Base-by-base conservation (phyloP, 768 basidiomycete genomes). In the Boletus rubescentipes region DNA sequence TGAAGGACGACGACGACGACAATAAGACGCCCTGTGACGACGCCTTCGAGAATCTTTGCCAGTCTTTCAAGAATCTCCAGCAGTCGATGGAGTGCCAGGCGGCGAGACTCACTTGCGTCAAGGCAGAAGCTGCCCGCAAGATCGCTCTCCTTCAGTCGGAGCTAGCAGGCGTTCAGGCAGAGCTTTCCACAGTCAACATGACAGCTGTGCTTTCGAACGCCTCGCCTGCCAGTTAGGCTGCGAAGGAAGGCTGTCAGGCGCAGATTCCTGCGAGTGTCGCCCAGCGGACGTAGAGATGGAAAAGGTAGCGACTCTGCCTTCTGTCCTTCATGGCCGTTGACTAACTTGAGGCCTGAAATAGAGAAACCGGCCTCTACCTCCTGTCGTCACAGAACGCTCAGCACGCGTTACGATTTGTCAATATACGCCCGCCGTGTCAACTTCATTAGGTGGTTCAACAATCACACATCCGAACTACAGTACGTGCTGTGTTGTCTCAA, bases 71-170 rank as follows among this genome's bases (percentile, higher is more conserved):
- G 31, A 20, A 21, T n/a, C 16, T 50, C 2, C 47, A 50, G 46
- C 20, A 31, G 9, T 44, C 42, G 21, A 41, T 55, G 43, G 60
- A 65, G 18, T 46, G 51, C 34, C 63, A 65, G 4, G 54, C 37
- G 2, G 61, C 63, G 23, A 57, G 51, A 32, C 12, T 58, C 18
- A 53, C 49, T 2, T 53, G 37, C 7, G 39, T 61, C 44, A 66
- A 41, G 49, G 59, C 58, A 16, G 61, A 68, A 21, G 6, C 53
- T 5, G 31, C 65, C 0, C 54, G 47, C 21, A 66, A 54, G 56
- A 58, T 63, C 8, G 32, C 38, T 5, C 53, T 65, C n/a, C 38
- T 60, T 2, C 46, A 65, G 23, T 51, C 56, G 10, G 65, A 51
- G 12, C 16, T 68, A 10, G 57, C 42, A 0, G 31, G 32, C 6